These are phyloP conservation scores for Wickerhamiella australiensis DNA, from an alignment of 805 yeast genomes.

Conservation along the genomic window DNA sequence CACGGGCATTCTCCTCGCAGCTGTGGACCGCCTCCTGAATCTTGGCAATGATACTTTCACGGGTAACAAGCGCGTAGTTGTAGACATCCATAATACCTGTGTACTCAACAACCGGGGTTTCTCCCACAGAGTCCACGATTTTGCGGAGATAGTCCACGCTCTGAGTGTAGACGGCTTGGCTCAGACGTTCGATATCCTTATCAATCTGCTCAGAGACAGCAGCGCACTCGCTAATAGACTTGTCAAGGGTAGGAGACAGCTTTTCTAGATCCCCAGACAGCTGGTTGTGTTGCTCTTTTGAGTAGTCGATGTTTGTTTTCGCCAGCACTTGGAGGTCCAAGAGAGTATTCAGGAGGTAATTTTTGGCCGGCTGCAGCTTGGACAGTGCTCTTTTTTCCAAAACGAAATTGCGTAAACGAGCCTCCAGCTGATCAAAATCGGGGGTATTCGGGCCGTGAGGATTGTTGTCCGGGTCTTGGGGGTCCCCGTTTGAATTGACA, in stretches of 20 bases:
- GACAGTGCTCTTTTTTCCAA: slow-evolving; percentile 82
- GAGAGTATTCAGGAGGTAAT: slow-evolving; percentile 59
- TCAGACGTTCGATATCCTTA: slow-evolving; percentile 47
- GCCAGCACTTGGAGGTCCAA: slow-evolving; percentile 53
- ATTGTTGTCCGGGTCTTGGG: slow-evolving; percentile 22
- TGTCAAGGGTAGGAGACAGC: slow-evolving; percentile 54
- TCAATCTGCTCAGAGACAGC: slow-evolving; percentile 49
- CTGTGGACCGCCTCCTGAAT: slow-evolving; percentile 50
- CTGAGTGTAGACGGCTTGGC: slow-evolving; percentile 45
- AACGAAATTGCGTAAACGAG: slow-evolving; percentile 71
- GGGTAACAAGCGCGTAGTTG: slow-evolving; percentile 59
- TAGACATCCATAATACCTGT: slow-evolving; percentile 52
- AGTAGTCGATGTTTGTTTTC: slow-evolving; percentile 45
- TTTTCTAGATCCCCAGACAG: slow-evolving; percentile 40
- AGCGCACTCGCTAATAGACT: slow-evolving; percentile 39
- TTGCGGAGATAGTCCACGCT: slow-evolving; percentile 42
- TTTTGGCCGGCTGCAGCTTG: slow-evolving; percentile 84
- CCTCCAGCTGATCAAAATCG: slow-evolving; percentile 67
- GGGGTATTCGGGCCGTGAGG: slow-evolving; percentile 26
- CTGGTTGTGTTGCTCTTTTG: slow-evolving; percentile 38
- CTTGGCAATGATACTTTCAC: slow-evolving; percentile 50
- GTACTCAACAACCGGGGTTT: slow-evolving; percentile 42
- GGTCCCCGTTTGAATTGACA: slow-evolving; percentile 47
- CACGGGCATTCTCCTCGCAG: slow-evolving; percentile 61
- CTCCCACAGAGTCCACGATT: slow-evolving; percentile 43